Evolutionary conservation across 164 flowering plant species (phyloP).

Genomic region (Umbilicus rupestris): DNA sequence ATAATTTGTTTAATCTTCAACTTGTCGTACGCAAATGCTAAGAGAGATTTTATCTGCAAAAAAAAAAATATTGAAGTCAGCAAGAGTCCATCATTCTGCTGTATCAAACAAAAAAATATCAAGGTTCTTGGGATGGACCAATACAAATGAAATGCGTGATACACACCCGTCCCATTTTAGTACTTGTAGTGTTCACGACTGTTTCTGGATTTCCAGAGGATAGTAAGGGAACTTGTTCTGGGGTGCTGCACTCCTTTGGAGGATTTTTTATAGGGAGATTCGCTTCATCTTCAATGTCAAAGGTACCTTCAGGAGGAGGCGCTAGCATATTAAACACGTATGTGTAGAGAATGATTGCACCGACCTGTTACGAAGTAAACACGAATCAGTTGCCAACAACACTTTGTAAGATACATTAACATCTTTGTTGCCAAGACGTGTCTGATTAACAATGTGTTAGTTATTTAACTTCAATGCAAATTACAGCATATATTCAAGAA

Average conservation of each 20-base stretch:
- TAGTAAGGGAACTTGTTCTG: slow-evolving; percentile 67
- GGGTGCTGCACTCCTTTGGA: slow-evolving; percentile 23
- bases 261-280: slow-evolving; percentile 40
- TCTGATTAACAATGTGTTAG: not conserved
- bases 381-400: not conserved
- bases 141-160: not conserved
- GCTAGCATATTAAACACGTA: slow-evolving; percentile 93
- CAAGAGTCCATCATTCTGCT: not conserved
- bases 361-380: slow-evolving; percentile 46
- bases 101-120: not conserved
- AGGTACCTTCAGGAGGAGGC: slow-evolving; percentile 85
- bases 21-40: slow-evolving; percentile 49
- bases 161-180: slow-evolving; percentile 47
- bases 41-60: slow-evolving; percentile 46
- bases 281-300: slow-evolving; percentile 43
- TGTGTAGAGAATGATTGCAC: slow-evolving; percentile 86
- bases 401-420: no score
- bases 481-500: not conserved
- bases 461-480: not conserved
- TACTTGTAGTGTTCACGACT: slow-evolving; percentile 19
- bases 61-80: not conserved
- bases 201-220: slow-evolving; percentile 21
- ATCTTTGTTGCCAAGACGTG: not conserved
- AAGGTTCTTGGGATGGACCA: not conserved
- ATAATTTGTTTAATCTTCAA: slow-evolving; percentile 90